These are phyloP conservation scores for Aspergillus nidulans DNA, from an alignment of 495 filamentous ascomycete species.

Conservation along the genomic window DNA sequence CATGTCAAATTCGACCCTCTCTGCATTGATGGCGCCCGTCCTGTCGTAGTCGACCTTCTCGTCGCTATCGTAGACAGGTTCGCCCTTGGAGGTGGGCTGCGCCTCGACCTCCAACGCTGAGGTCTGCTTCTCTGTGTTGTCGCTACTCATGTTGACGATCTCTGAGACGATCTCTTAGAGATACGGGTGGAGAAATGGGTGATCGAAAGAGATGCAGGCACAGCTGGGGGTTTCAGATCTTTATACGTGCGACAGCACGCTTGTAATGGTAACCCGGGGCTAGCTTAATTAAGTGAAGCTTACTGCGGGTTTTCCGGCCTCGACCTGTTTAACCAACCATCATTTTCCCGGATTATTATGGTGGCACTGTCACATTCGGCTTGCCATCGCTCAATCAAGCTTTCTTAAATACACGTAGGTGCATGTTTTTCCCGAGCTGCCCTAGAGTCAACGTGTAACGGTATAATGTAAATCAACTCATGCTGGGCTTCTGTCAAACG, in stretches of 20 bases:
- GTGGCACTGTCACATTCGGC: no score
- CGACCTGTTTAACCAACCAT: background rate
- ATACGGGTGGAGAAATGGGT: conserved; percentile 16
- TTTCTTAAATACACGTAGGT: conserved; percentile 6
- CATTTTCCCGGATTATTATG: conserved; percentile 14
- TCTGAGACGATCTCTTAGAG: background rate
- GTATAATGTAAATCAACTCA: conserved; percentile 20
- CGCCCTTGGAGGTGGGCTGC: conserved; percentile 27
- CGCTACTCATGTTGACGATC: conserved; percentile 39
- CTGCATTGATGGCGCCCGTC: conserved; percentile 33
- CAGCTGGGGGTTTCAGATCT: conserved; percentile 26
- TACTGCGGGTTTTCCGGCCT: conserved; percentile 9
- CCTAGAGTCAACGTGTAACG: conserved; percentile 3
- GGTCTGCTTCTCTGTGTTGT: conserved; percentile 33
- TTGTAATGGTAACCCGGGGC: conserved; percentile 9
- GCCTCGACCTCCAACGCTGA: conserved; percentile 33
- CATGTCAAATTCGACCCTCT: conserved; percentile 30
- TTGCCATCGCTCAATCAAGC: background rate
- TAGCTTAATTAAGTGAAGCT: conserved; percentile 28
- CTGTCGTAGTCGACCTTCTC: conserved; percentile 45
- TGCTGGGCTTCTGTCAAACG: conserved; percentile 14
- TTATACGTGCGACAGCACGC: conserved; percentile 27
- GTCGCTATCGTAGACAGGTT: conserved; percentile 36
- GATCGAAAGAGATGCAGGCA: conserved; percentile 25
- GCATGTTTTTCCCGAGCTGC: conserved; percentile 8